Percentiles rank a stretch among this genome's conserved stretches.
These are phyloP conservation scores for Casuarina glauca DNA, from an alignment of 306 rosid genomes.

Conservation along the genomic window DNA sequence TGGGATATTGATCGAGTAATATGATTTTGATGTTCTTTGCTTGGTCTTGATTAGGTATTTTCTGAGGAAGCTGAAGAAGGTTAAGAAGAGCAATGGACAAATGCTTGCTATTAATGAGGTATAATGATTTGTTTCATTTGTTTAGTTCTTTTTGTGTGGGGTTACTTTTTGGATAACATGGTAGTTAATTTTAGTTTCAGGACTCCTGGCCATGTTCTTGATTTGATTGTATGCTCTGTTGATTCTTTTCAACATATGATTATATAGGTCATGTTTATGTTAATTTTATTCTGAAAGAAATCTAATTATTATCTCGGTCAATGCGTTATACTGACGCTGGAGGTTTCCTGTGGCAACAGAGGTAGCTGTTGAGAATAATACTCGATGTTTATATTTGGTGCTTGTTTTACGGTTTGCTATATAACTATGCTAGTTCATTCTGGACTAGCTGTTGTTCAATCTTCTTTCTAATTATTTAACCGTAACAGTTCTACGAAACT, in stretches of 20 bases:
- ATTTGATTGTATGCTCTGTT: neutral
- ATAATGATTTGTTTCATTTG: neutral
- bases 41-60: conserved; percentile 61
- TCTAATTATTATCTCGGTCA: too few species aligned
- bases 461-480: neutral
- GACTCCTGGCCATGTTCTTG: neutral
- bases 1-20: neutral
- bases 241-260: neutral
- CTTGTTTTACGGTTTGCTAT: neutral
- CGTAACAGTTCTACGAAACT: neutral
- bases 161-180: neutral
- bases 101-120: conserved; percentile 69
- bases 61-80: conserved; percentile 83
- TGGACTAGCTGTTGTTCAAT: too few species aligned
- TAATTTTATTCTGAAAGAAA: too few species aligned
- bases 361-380: neutral
- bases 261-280: neutral
- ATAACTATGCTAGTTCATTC: too few species aligned
- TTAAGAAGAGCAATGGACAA: conserved; percentile 94
- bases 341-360: neutral
- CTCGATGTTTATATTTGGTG: neutral
- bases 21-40: neutral
- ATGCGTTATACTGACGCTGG: neutral
- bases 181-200: neutral
- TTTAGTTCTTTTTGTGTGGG: neutral